These are phyloP conservation scores for Calonectria henricotiae DNA, from an alignment of 2,329 filamentous ascomycete genomes.

Conservation along the genomic window DNA sequence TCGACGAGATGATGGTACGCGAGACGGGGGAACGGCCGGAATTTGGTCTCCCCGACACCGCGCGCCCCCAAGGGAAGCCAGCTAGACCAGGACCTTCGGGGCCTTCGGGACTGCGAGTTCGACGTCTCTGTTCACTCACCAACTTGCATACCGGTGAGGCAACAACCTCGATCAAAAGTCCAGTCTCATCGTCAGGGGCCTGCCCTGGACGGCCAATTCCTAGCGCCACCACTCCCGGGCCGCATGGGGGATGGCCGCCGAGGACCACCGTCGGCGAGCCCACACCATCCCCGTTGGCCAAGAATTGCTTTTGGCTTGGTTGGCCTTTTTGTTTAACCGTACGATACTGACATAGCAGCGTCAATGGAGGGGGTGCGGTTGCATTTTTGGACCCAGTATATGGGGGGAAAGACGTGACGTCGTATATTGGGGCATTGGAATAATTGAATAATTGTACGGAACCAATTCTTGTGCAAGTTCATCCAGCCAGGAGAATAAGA, in stretches of 20 bases:
- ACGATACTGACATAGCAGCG: conserved; percentile 13
- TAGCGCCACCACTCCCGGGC: conserved; percentile 22
- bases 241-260: conserved; percentile 21
- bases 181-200: conserved; percentile 3
- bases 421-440: too few relatives aligned
- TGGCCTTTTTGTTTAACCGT: not conserved
- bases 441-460: not conserved
- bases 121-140: conserved; percentile 3
- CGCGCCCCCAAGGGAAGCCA: not conserved
- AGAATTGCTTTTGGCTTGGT: conserved; percentile 9
- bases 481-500: too few relatives aligned
- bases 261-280: conserved; percentile 8
- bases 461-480: not conserved
- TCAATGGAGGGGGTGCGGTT: not conserved
- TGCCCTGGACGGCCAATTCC: conserved; percentile 25
- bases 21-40: conserved; percentile 26
- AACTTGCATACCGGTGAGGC: conserved; percentile 2
- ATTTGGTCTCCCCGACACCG: not conserved
- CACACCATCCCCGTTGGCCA: conserved; percentile 8
- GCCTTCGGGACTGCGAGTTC: conserved; percentile 2
- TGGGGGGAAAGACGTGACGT: not conserved
- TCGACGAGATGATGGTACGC: conserved; percentile 10
- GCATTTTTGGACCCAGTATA: not conserved
- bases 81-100: not conserved
- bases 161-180: not conserved